phyloP scores from a whole-genome alignment of 495 filamentous ascomycete species.

The Penicillium paxilli region DNA sequence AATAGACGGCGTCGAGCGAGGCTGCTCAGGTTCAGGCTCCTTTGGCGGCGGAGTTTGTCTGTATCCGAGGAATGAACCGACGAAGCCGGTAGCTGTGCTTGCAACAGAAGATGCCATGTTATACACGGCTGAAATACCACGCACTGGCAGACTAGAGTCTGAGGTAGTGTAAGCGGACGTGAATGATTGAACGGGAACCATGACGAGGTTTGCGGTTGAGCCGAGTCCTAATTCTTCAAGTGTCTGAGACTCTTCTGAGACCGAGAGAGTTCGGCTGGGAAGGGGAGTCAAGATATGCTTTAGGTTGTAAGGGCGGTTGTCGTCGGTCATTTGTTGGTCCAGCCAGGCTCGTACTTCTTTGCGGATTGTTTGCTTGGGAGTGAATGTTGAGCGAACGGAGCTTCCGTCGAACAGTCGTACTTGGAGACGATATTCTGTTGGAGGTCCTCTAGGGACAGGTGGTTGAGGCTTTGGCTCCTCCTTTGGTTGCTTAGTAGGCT shows the following conservation, averaged over 20 bases:
- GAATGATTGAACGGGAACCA: constrained; percentile 67
- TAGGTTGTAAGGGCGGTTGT: constrained; percentile 71
- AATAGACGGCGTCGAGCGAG: constrained; percentile 13
- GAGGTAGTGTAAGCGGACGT: constrained; percentile 57
- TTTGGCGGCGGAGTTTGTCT: constrained; percentile 25
- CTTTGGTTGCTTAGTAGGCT: neutral
- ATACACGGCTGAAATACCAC: constrained; percentile 44
- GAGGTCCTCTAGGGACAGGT: constrained; percentile 22
- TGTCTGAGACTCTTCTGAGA: constrained; percentile 68
- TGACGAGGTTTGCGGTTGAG: constrained; percentile 79
- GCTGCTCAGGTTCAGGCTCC: constrained; percentile 5
- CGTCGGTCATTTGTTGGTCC: constrained; percentile 51
- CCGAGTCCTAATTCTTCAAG: constrained; percentile 67
- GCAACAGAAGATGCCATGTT: constrained; percentile 44
- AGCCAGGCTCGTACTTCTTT: constrained; percentile 76
- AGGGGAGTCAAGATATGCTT: constrained; percentile 79
- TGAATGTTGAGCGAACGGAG: constrained; percentile 71
- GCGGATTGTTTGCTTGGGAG: constrained; percentile 60
- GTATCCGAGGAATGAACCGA: constrained; percentile 59
- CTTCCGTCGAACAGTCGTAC: constrained; percentile 84
- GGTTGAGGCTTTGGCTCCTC: constrained; percentile 14
- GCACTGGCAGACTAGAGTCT: constrained; percentile 41
- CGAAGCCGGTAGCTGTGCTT: constrained; percentile 45
- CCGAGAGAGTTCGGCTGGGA: constrained; percentile 70
- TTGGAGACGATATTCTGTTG: constrained; percentile 62